Evolutionary conservation across 495 filamentous ascomycete species (phyloP), one percentile per base, ranked within the genome.

Genomic region (Oidiodendron maius): DNA sequence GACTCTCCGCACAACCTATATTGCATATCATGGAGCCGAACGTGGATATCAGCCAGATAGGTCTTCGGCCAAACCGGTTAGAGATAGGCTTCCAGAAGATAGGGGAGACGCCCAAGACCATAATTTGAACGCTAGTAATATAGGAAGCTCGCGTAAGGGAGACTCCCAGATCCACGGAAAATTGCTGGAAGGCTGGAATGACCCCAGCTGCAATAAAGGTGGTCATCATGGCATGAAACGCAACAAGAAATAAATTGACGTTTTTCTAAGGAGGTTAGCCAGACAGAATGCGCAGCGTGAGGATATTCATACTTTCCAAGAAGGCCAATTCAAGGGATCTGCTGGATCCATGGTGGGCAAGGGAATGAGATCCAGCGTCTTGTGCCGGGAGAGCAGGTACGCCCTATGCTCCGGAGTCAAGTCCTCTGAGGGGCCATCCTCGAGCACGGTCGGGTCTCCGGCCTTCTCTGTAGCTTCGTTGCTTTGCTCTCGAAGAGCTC

Each of bases 251-350:
- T 2, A 80, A 64, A 52, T 80, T 78, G 23, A 60, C 37, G 48
- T 69, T 58, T 76, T 78, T 80, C 75, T 78, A 61, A 17, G 42
- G 20, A 34, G 26, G 46, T 22, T 16, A 39, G 23, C 13, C 46
- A 21, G 0, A 22, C 9, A 37, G 34, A 40, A 22, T 13, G n/a
- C 3, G 34, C 12, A 39, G 18, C 1, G 30, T 11, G 25, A 3
- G 9, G 22, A 17, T 53, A 58, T 3, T 11, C 8, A 54, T 50
- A 77, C 74, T 67, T 78, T 78, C 75, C 74, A 77, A 39, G 58
- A 57, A 13, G 73, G 67, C 76, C 76, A 79, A 51, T 80, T 78
- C 51, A 71, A 74, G 30, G 76, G 76, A 52, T 79, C 76, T n/a
- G 67, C 71, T 24, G 67, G 62, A 38, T 63, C 64, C 59, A 69